Evolutionary conservation across 2,329 filamentous ascomycete genomes (phyloP).

Genomic region (Xylaria arbuscula): DNA sequence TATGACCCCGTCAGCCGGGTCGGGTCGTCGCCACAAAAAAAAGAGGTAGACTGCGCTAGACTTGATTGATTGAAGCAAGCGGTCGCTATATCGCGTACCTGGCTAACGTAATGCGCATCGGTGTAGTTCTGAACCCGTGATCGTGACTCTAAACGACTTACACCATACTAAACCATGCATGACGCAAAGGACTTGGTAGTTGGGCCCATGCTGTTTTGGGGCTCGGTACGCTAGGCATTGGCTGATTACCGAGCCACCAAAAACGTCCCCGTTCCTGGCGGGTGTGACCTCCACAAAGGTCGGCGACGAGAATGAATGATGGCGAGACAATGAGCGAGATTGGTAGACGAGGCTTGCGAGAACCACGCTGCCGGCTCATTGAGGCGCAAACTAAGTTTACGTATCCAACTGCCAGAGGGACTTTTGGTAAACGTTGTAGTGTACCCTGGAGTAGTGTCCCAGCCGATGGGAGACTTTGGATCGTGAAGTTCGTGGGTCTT

Average conservation of each 20-base stretch:
- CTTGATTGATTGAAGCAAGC: conserved; percentile 9
- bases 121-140: conserved; percentile 15
- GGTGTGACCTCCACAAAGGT: conserved; percentile 30
- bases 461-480: conserved; percentile 6
- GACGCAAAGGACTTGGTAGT: conserved; percentile 17
- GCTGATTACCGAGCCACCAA: conserved; percentile 13
- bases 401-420: conserved; percentile 4
- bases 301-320: conserved; percentile 13
- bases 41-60: conserved; percentile 1
- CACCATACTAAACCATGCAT: conserved; percentile 10
- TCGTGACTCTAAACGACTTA: conserved; percentile 4
- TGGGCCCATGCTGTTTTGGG: conserved; percentile 12
- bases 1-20: conserved; percentile 29
- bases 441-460: conserved; percentile 22
- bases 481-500: conserved; percentile 16
- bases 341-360: conserved; percentile 1
- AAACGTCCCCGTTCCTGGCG: conserved; percentile 20
- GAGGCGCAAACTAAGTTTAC: conserved; percentile 7
- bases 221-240: conserved; percentile 6
- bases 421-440: conserved; percentile 10
- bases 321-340: conserved; percentile 1
- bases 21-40: conserved; percentile 28
- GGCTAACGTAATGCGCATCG: conserved; percentile 3
- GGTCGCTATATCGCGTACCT: background rate
- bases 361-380: conserved; percentile 15